Evolutionary conservation across 2,329 filamentous ascomycete genomes (phyloP), one percentile per base, ranked within the genome.

Genomic region (Gremmenia infestans): DNA sequence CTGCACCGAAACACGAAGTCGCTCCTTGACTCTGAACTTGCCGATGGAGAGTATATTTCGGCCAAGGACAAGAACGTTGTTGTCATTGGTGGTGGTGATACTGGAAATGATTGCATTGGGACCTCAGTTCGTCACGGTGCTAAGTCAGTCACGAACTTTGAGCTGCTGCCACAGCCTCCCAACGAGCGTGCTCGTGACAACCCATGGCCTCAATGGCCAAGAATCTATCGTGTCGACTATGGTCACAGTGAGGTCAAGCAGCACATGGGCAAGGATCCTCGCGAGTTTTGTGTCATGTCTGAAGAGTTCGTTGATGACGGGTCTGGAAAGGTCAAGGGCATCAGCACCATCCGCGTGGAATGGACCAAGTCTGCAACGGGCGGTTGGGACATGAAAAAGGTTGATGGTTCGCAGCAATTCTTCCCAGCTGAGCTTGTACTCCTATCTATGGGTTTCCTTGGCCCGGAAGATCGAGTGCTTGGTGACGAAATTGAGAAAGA

Each of bases 331-430:
- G 91, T 97, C 70, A 95, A 91, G 79, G 93, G 93, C 61, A 96
- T 97, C 80, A 96, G 94, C 76, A 96, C 91, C 45, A 84, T 94
- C 57, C 91, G 93, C 53, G 92, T 97, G 45, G 92, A 97, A 72
- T 97, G 93, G 93, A 94, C 91, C 66, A 94, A 92, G 80, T 90
- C 86, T 53, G 81, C 89, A 28, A 86, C 83, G 59, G 92, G 92
- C 63, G 92, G 92, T 46, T 97, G 93, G 93, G 93, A 97, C 74
- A 97, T 97, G 91, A 96, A 96, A 82, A 93, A 96, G 73, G 81
- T 96, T 35, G 92, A 96, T 64, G 91, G 89, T 39, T 93, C 88
- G 59, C 89, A 96, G 77, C 86, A 97, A 71, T 95, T 95, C 81
- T 97, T 97, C 87, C 91, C 91, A 39, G 93, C 93, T 28, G 93